Conservation (phyloP, 1,284 basidiomycete genomes). For the Binderoboletus segoi region DNA sequence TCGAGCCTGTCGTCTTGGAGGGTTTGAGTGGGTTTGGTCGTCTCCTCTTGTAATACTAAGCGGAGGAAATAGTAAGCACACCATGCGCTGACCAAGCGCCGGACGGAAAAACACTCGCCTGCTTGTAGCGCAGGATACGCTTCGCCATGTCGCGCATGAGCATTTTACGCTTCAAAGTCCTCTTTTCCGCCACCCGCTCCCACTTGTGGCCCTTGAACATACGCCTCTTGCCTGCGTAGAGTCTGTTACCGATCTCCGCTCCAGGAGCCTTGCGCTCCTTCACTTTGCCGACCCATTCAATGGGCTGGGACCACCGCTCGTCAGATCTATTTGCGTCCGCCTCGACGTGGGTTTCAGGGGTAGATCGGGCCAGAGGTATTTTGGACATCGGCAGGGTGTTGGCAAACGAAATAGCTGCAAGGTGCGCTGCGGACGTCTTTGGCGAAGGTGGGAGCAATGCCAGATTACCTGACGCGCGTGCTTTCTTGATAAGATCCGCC, state of each 20-base stretch:
- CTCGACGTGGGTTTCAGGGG: neutral
- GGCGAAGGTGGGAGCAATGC: slow-evolving; percentile 67
- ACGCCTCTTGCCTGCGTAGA: slow-evolving; percentile 72
- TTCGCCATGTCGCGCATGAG: slow-evolving; percentile 68
- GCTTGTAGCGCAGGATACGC: slow-evolving; percentile 64
- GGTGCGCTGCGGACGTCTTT: slow-evolving; percentile 42
- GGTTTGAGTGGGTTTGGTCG: slow-evolving; percentile 58
- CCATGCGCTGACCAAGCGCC: neutral
- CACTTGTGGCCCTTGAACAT: slow-evolving; percentile 90
- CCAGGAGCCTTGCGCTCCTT: slow-evolving; percentile 51
- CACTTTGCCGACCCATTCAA: slow-evolving; percentile 62
- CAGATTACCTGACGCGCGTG: slow-evolving; percentile 53
- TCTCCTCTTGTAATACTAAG: slow-evolving; percentile 56
- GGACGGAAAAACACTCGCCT: slow-evolving; percentile 42
- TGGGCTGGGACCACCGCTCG: slow-evolving; percentile 40
- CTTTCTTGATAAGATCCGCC: slow-evolving; percentile 74
- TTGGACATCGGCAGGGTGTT: slow-evolving; percentile 21
- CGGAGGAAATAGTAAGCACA: slow-evolving; percentile 12
- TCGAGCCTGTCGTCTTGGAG: slow-evolving; percentile 43
- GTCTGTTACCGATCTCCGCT: slow-evolving; percentile 55
- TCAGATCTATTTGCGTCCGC: slow-evolving; percentile 11
- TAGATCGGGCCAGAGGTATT: neutral
- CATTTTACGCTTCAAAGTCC: slow-evolving; percentile 48
- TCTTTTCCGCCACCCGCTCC: slow-evolving; percentile 58
- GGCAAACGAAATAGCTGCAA: slow-evolving; percentile 20